Percentiles rank a stretch among this genome's conserved stretches.
Evolutionary conservation across 176 grass and related monocot species (phyloP).

Genomic region (Rhipidocladum racemiflorum): DNA sequence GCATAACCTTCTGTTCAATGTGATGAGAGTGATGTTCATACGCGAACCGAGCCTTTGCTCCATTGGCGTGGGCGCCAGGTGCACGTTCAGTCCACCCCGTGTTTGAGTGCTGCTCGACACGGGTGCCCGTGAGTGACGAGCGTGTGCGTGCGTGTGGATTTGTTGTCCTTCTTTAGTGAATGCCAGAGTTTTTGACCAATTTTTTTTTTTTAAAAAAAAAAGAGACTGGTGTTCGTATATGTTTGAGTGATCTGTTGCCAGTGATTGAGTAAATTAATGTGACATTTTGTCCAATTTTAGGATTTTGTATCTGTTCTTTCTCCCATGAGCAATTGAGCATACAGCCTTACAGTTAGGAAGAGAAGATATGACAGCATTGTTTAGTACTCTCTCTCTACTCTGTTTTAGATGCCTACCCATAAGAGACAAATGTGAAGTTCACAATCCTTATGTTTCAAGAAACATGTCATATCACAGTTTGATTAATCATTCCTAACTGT

Average conservation of each 20-base stretch:
- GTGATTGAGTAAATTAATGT: background rate
- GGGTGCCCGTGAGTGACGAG: no score
- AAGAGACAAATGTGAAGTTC: conserved; percentile 22
- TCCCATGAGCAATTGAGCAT: background rate
- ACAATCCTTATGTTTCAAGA: conserved; percentile 43
- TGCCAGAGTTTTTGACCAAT: no score
- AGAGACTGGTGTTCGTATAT: no score
- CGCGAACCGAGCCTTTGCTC: no score
- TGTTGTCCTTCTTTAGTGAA: no score
- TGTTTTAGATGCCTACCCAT: background rate
- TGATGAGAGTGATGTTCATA: conserved; percentile 10
- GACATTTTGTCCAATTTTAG: background rate
- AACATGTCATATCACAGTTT: conserved; percentile 4
- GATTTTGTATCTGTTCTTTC: background rate
- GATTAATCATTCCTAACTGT: background rate
- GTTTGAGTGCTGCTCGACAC: no score
- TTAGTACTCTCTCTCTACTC: background rate
- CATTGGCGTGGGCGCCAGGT: no score
- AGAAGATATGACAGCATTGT: background rate
- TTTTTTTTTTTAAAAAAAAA: no score
- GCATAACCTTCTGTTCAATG: conserved; percentile 16
- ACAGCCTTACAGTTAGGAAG: background rate
- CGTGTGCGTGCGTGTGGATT: no score
- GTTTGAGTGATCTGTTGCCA: background rate
- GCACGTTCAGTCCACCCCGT: no score